These are phyloP conservation scores for Aristolochia fimbriata DNA, from an alignment of 164 flowering plant species.

Conservation along the genomic window DNA sequence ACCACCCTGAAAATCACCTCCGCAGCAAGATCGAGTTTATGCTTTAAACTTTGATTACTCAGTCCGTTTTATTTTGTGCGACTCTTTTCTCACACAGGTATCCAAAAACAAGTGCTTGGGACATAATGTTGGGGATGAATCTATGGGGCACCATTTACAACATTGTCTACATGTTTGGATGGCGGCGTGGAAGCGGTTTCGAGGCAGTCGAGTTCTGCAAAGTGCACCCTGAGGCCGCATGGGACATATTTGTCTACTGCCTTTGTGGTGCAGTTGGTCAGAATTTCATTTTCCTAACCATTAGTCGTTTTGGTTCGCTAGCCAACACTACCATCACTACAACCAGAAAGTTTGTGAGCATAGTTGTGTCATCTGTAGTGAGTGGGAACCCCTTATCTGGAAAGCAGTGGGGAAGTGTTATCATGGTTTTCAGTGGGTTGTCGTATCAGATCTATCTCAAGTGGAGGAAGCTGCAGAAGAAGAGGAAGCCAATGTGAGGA, in stretches of 20 bases:
- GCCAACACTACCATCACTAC: slow-evolving; percentile 98
- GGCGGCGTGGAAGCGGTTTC: slow-evolving; percentile 68
- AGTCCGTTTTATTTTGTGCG: too few relatives aligned
- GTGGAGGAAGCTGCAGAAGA: slow-evolving; percentile 78
- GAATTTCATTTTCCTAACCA: slow-evolving; percentile 93
- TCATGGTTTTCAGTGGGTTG: slow-evolving; percentile 88
- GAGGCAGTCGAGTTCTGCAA: slow-evolving; percentile 78
- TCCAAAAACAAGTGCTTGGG: slow-evolving; percentile 96
- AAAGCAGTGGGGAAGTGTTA: slow-evolving; percentile 87
- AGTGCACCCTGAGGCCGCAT: slow-evolving; percentile 91
- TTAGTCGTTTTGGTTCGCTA: slow-evolving; percentile 87
- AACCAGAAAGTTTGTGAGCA: slow-evolving; percentile 95
- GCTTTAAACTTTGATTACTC: too few relatives aligned
- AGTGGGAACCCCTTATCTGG: slow-evolving; percentile 90
- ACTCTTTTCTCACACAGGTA: slow-evolving; percentile 37
- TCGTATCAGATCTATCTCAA: slow-evolving; percentile 91
- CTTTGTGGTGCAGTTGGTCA: slow-evolving; percentile 97
- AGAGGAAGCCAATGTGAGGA: slow-evolving; percentile 48
- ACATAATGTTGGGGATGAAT: slow-evolving; percentile 97
- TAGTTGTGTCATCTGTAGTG: slow-evolving; percentile 82
- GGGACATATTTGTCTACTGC: slow-evolving; percentile 90
- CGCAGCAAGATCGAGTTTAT: too few relatives aligned
- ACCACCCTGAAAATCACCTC: background rate
- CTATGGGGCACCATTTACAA: slow-evolving; percentile 97
- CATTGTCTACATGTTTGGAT: slow-evolving; percentile 85